Conservation (phyloP, 805 yeast genomes). For the Saccharomycopsis lassenensis region DNA sequence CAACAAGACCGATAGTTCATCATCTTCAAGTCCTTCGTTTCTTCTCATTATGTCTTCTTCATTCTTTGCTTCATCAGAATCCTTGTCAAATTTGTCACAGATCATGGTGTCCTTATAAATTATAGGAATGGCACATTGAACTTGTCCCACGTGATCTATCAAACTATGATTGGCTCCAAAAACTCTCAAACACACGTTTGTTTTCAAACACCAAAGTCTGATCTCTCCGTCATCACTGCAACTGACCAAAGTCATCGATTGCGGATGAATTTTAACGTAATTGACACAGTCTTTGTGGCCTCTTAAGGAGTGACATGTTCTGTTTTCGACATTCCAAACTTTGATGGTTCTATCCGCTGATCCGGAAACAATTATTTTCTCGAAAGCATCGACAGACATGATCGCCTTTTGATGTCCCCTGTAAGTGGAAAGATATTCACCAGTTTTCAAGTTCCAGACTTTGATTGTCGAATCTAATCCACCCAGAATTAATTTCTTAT, state of each 20-base stretch:
- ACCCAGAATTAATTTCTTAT: slow-evolving; percentile 82
- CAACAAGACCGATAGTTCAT: slow-evolving; percentile 15
- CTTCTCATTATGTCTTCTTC: no score
- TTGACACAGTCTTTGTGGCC: slow-evolving; percentile 94
- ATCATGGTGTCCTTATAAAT: slow-evolving; percentile 52
- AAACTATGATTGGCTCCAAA: slow-evolving; percentile 77
- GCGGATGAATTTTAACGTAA: slow-evolving; percentile 75
- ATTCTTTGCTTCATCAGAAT: no score
- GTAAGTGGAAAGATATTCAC: slow-evolving; percentile 88
- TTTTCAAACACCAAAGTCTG: slow-evolving; percentile 85
- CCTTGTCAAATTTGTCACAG: no score
- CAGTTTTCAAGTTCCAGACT: slow-evolving; percentile 94
- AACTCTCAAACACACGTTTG: slow-evolving; percentile 66
- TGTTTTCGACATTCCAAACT: slow-evolving; percentile 92
- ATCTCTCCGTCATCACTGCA: slow-evolving; percentile 90
- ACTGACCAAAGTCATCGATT: slow-evolving; percentile 68
- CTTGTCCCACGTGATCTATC: slow-evolving; percentile 95
- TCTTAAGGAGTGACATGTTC: slow-evolving; percentile 84
- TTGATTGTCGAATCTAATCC: slow-evolving; percentile 85
- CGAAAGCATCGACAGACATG: slow-evolving; percentile 65
- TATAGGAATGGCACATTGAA: slow-evolving; percentile 84
- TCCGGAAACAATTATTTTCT: slow-evolving; percentile 78
- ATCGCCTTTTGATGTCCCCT: slow-evolving; percentile 87
- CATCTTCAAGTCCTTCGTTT: no score
- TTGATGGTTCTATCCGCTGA: slow-evolving; percentile 87